phyloP scores from a whole-genome alignment of 2,329 filamentous ascomycete species.

The Mycosphaerella sp. region DNA sequence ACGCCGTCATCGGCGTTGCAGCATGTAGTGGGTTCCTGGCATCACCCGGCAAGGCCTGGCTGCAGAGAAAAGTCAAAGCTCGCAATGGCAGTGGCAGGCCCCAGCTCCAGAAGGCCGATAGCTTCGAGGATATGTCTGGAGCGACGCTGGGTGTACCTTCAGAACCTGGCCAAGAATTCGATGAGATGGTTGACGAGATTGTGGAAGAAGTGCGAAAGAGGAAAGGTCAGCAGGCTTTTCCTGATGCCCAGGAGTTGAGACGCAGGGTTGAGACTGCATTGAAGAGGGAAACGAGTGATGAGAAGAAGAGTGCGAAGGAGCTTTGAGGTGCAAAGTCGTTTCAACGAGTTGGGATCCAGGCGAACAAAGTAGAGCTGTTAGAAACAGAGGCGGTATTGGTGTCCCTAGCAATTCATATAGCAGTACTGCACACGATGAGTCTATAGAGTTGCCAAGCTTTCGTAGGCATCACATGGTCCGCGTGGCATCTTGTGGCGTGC shows the following conservation, averaged over 20 bases:
- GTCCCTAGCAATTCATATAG: no score
- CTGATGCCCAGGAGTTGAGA: slow-evolving; percentile 47
- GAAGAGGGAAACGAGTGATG: slow-evolving; percentile 15
- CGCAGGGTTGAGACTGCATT: slow-evolving; percentile 46
- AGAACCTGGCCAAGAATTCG: slow-evolving; percentile 67
- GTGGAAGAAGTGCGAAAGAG: slow-evolving; percentile 62
- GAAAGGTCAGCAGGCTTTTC: slow-evolving; percentile 38
- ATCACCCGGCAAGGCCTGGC: slow-evolving; percentile 61
- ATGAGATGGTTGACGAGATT: slow-evolving; percentile 71
- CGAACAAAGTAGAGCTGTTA: no score
- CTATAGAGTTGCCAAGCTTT: no score
- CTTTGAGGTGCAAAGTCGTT: neutral
- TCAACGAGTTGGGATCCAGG: no score
- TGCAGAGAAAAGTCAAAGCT: slow-evolving; percentile 36
- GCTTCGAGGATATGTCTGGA: slow-evolving; percentile 35
- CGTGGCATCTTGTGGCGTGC: no score
- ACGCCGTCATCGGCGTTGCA: slow-evolving; percentile 63
- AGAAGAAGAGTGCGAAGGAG: slow-evolving; percentile 7
- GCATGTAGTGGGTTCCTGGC: slow-evolving; percentile 67
- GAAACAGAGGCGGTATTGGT: no score
- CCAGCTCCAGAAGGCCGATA: slow-evolving; percentile 25
- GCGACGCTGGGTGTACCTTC: slow-evolving; percentile 68
- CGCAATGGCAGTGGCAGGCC: slow-evolving; percentile 27
- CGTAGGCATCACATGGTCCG: no score
- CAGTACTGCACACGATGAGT: no score